phyloP scores from a whole-genome alignment of 306 rosid genomes.

The Cyclanthera cordifolia region DNA sequence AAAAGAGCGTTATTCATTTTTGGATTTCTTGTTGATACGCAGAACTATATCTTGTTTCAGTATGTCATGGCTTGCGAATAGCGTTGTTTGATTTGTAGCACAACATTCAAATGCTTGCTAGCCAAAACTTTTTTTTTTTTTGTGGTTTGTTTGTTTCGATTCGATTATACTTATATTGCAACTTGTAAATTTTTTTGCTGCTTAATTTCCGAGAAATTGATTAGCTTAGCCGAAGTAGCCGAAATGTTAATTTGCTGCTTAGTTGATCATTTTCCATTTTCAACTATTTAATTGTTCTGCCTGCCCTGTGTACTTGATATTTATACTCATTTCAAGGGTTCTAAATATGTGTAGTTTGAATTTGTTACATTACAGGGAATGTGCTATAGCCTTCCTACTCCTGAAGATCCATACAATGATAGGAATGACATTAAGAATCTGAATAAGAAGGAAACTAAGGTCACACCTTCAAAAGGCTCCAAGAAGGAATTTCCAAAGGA shows the following conservation, averaged over 20 bases:
- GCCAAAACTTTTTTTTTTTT: not conserved
- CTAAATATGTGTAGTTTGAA: not conserved
- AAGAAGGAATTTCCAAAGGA: constrained; percentile 23
- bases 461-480: constrained; percentile 16
- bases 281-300: not conserved
- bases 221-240: not conserved
- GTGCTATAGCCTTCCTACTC: constrained; percentile 87
- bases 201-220: not conserved
- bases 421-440: constrained; percentile 36
- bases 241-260: not conserved
- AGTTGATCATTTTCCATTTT: not conserved
- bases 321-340: not conserved
- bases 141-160: not conserved
- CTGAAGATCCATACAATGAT: constrained; percentile 83
- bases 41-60: not conserved
- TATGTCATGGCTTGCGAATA: not conserved
- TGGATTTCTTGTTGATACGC: not conserved
- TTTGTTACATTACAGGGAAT: constrained; percentile 50
- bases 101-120: not conserved
- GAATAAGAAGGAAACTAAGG: constrained; percentile 19
- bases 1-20: not conserved
- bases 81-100: not conserved
- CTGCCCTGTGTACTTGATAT: not conserved
- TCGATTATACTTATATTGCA: not conserved
- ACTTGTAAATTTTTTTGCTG: not conserved